phyloP scores from a whole-genome alignment of 148 eudicot species.

The Fagopyrum esculentum region DNA sequence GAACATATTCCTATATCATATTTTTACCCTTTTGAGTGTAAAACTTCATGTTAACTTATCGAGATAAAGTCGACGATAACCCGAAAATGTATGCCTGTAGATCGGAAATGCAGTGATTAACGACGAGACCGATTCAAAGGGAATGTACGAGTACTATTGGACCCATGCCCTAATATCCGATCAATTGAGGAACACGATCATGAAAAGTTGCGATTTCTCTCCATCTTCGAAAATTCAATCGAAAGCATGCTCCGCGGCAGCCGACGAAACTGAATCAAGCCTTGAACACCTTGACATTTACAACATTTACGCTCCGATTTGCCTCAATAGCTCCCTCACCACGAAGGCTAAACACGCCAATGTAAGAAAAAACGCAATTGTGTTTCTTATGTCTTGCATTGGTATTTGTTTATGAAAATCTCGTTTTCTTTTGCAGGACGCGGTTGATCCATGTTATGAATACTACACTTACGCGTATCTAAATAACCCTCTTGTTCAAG shows the following conservation, averaged over 20 bases:
- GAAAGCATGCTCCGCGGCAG: constrained; percentile 24
- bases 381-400: neutral
- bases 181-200: constrained; percentile 23
- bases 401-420: neutral
- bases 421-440: constrained; percentile 30
- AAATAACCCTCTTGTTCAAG: constrained; percentile 53
- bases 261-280: constrained; percentile 16
- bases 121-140: constrained; percentile 47
- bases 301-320: constrained; percentile 66
- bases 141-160: constrained; percentile 57
- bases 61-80: neutral
- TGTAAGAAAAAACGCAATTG: neutral
- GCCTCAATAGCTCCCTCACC: constrained; percentile 40
- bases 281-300: constrained; percentile 39
- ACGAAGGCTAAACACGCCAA: constrained; percentile 38
- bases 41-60: no score
- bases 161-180: constrained; percentile 63
- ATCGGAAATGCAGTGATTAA: constrained; percentile 80
- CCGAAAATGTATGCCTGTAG: constrained; percentile 24
- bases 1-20: neutral
- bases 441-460: constrained; percentile 60
- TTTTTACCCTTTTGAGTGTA: no score
- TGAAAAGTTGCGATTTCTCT: constrained; percentile 40
- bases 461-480: constrained; percentile 46
- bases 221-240: constrained; percentile 14